A percentile compares a stretch with the other conserved stretches of the same genome.
Conservation (phyloP, 257 asterid genomes). For the Gynochthodes officinalis region DNA sequence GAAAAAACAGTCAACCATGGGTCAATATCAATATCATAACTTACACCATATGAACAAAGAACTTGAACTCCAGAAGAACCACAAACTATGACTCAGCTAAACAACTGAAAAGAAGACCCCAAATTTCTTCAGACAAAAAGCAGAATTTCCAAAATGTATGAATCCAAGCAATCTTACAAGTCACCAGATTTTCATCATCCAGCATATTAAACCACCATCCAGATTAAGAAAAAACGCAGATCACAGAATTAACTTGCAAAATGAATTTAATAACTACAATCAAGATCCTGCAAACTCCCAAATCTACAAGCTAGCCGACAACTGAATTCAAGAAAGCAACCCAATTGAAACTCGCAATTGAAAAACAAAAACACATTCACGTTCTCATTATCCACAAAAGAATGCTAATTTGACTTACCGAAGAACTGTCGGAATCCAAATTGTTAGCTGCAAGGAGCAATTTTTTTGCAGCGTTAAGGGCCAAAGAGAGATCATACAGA, state of each 20-base stretch:
- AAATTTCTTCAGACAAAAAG: not conserved
- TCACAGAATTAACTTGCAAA: not conserved
- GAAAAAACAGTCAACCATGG: not conserved
- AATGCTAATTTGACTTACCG: conserved; percentile 26
- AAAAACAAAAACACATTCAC: not conserved
- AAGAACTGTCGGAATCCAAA: conserved; percentile 27
- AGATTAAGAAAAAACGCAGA: not conserved
- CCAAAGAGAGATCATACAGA: conserved; percentile 53
- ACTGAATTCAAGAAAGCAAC: not conserved
- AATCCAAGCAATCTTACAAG: not conserved
- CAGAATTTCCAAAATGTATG: not conserved
- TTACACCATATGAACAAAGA: not conserved
- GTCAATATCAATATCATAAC: too few species aligned
- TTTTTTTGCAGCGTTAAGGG: conserved; percentile 39
- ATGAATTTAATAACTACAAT: too few species aligned
- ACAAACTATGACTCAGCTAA: not conserved
- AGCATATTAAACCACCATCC: not conserved
- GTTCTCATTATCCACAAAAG: too few species aligned
- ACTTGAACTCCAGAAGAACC: not conserved
- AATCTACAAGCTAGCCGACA: not conserved
- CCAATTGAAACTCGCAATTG: not conserved
- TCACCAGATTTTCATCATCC: not conserved
- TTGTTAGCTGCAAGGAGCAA: conserved; percentile 34
- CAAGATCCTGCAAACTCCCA: not conserved
- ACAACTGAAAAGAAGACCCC: not conserved